A percentile compares a stretch with the other conserved stretches of the same genome.
phyloP scores from a whole-genome alignment of 768 basidiomycete genomes.

The Leccinum longicurvipes region DNA sequence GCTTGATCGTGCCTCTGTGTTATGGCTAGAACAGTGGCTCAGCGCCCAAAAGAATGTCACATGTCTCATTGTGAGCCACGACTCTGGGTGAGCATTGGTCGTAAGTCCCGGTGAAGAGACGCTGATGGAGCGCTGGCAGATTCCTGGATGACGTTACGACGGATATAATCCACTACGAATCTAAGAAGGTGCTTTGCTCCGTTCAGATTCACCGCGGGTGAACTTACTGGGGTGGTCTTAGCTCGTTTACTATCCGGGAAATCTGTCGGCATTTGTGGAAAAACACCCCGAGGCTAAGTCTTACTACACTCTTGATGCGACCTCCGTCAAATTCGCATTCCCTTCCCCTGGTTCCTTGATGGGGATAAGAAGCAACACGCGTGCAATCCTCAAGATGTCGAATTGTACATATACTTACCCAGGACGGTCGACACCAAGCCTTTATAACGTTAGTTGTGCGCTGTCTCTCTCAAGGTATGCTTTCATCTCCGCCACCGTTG shows the following conservation, averaged over 20 bases:
- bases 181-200: conserved; percentile 64
- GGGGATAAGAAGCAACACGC: conserved; percentile 94
- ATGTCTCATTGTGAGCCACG: conserved; percentile 93
- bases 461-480: conserved; percentile 84
- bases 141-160: conserved; percentile 96
- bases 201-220: conserved; percentile 13
- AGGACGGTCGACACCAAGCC: conserved; percentile 72
- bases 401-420: conserved; percentile 95
- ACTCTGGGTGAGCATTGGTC: conserved; percentile 73
- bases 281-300: conserved; percentile 91
- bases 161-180: conserved; percentile 96
- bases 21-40: conserved; percentile 91
- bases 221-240: conserved; percentile 29
- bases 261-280: conserved; percentile 86
- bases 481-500: conserved; percentile 23
- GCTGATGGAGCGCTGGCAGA: conserved; percentile 34
- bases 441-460: conserved; percentile 87
- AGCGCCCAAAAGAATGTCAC: conserved; percentile 79
- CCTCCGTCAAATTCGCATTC: conserved; percentile 92
- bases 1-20: conserved; percentile 81
- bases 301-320: conserved; percentile 94
- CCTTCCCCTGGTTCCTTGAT: conserved; percentile 93
- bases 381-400: conserved; percentile 90
- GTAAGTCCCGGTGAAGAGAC: conserved; percentile 5
- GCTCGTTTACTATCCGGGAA: conserved; percentile 93